Percentiles rank a stretch among this genome's conserved stretches.
Conservation (phyloP, 1,284 basidiomycete species). For the Boletus hoseneyae region DNA sequence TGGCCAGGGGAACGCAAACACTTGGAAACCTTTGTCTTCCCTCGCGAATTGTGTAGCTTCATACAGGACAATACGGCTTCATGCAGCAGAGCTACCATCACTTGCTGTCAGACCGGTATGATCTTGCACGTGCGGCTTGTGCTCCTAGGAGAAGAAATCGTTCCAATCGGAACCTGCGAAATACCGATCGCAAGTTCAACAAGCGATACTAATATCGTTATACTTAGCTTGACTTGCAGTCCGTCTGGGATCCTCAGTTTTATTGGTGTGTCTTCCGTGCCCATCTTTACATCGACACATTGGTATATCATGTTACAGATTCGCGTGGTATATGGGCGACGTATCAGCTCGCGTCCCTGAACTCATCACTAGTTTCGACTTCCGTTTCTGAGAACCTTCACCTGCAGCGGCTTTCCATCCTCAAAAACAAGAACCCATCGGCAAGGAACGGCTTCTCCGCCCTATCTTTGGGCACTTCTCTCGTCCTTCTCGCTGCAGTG, state of each 20-base stretch:
- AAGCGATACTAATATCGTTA: background rate
- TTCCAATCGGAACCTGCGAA: constrained; percentile 20
- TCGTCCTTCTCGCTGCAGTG: constrained; percentile 56
- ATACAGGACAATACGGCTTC: constrained; percentile 27
- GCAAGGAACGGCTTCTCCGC: constrained; percentile 37
- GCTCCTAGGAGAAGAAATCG: constrained; percentile 21
- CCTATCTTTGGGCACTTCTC: constrained; percentile 57
- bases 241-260: constrained; percentile 29
- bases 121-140: constrained; percentile 22
- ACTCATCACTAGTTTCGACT: constrained; percentile 27
- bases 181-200: constrained; percentile 16
- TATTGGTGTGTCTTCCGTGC: constrained; percentile 22
- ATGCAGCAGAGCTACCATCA: constrained; percentile 10
- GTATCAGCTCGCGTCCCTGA: constrained; percentile 39
- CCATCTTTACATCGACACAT: background rate
- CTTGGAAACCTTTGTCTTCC: constrained; percentile 45
- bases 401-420: constrained; percentile 35
- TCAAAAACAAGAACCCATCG: constrained; percentile 15
- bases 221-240: constrained; percentile 27
- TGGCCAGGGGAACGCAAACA: constrained; percentile 32
- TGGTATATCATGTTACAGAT: constrained; percentile 19
- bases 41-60: constrained; percentile 44
- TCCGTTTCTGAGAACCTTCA: constrained; percentile 38
- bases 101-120: constrained; percentile 18
- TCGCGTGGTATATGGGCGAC: constrained; percentile 28